Evolutionary conservation across 305 asterid species (phyloP), one percentile per base, ranked within the genome.

Genomic region (Fraxinus albicans): DNA sequence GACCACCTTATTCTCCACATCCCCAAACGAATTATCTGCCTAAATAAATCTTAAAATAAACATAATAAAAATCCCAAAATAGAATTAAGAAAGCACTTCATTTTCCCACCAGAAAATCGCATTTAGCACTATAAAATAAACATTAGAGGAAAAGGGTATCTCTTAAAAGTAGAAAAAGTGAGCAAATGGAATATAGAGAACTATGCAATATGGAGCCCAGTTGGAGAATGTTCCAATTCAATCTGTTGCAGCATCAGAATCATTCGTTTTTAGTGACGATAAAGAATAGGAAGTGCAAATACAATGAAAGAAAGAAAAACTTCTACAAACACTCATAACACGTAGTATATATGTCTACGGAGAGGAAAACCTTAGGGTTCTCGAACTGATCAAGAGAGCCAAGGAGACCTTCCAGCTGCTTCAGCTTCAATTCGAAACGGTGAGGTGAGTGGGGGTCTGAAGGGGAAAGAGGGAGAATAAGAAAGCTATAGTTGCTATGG

Each of bases 1-100:
- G 67, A 94, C 99, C 78, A 93, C 97, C 84, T 94, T 96, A 87
- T 86, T 87, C 21, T 87, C 86, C 85, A 94, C 94, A 89, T 96
- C 98, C 87, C 93, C 98, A 84, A 81, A 96, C 35, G 98, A 94
- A 85, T 89, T 96, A 79, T 94, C 99, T 36, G 99, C 99, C 97
- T 95, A 85, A 80, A 84, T 63, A 36, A 35, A 60, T 23, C 50
- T 31, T 79, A 80, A 79, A 33, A 87, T 47, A 44, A 60, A 88
- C 13, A 78, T 23, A 76, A 76, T 80, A 35, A 69, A 35, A 65
- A 34, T 19, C 35, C 58, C 77, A 50, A 53, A 33, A 53, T 10
- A 25, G 34, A 80, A 77, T 35, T 40, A 73, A 34, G 2, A 35
- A 13, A 65, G 25, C 44, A 72, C 74, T 19, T 33, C 27, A 70